These are phyloP conservation scores for Daldinia bambusicola DNA, from an alignment of 495 filamentous ascomycete genomes.

Conservation along the genomic window DNA sequence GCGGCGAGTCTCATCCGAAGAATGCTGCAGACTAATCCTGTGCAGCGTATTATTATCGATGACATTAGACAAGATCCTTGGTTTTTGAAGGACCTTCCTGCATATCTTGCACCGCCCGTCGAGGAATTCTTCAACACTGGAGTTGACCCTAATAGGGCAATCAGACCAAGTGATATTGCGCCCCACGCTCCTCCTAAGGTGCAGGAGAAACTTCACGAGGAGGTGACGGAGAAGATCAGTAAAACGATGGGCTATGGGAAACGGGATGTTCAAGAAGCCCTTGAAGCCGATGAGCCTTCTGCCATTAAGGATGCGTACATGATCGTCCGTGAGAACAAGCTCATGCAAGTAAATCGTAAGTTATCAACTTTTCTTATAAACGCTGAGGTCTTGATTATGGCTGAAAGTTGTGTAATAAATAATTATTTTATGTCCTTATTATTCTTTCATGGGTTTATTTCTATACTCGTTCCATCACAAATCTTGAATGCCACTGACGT, in stretches of 20 bases:
- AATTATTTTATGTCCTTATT: not conserved
- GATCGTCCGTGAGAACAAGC: conserved; percentile 96
- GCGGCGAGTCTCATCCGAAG: conserved; percentile 86
- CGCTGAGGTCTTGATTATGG: not conserved
- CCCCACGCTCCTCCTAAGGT: conserved; percentile 79
- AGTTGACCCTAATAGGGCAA: conserved; percentile 89
- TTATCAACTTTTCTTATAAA: conserved; percentile 33
- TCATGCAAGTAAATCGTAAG: conserved; percentile 95
- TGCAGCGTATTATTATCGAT: conserved; percentile 89
- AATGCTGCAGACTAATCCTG: conserved; percentile 95
- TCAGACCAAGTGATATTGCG: conserved; percentile 80
- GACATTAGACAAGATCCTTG: conserved; percentile 95
- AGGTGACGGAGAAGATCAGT: conserved; percentile 92
- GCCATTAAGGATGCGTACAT: conserved; percentile 99
- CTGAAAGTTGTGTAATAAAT: not conserved
- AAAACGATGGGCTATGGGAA: conserved; percentile 97
- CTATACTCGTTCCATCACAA: not conserved
- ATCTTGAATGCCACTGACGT: conserved; percentile 15
- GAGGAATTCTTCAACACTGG: conserved; percentile 94
- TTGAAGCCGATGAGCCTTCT: conserved; percentile 90
- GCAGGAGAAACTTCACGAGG: conserved; percentile 88
- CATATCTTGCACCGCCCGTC: conserved; percentile 86
- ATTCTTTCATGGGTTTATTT: not conserved
- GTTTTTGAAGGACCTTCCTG: conserved; percentile 87
- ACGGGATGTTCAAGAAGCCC: conserved; percentile 92